These are phyloP conservation scores for Blastocystis sp. DNA, from an alignment of 352 stramenopile genomes.

Conservation along the genomic window DNA sequence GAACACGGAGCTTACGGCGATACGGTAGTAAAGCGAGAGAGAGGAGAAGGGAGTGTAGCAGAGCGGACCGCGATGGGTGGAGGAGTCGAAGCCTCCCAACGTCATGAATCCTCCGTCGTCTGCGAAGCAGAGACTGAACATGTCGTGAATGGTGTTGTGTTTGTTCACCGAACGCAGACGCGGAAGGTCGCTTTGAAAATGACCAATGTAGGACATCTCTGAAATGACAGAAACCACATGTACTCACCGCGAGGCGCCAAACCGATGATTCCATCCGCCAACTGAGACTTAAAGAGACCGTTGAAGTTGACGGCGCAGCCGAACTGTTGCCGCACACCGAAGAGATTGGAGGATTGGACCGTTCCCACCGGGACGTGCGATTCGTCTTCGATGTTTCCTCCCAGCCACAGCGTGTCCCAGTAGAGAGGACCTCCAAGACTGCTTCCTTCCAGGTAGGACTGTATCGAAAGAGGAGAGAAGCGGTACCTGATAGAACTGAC, in stretches of 20 bases:
- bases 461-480: not conserved
- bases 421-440: constrained; percentile 33
- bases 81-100: not conserved
- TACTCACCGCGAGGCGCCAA: constrained; percentile 20
- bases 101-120: constrained; percentile 34
- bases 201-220: constrained; percentile 45
- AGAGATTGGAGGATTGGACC: not conserved
- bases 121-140: constrained; percentile 18
- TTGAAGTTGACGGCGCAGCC: not conserved
- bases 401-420: constrained; percentile 43
- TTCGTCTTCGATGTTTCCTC: not conserved
- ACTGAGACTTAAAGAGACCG: constrained; percentile 37
- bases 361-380: not conserved
- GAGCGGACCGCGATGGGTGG: not conserved
- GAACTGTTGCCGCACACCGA: constrained; percentile 24
- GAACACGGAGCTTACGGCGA: not conserved
- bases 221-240: not conserved
- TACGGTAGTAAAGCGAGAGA: not conserved
- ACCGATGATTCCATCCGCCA: constrained; percentile 50
- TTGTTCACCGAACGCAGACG: not conserved
- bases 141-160: not conserved
- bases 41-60: constrained; percentile 27
- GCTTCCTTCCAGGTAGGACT: constrained; percentile 56
- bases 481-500: constrained; percentile 32
- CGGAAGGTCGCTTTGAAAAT: not conserved